These are phyloP conservation scores for Lasiodiplodia gonubiensis DNA, from an alignment of 2,329 filamentous ascomycete species.

Conservation along the genomic window DNA sequence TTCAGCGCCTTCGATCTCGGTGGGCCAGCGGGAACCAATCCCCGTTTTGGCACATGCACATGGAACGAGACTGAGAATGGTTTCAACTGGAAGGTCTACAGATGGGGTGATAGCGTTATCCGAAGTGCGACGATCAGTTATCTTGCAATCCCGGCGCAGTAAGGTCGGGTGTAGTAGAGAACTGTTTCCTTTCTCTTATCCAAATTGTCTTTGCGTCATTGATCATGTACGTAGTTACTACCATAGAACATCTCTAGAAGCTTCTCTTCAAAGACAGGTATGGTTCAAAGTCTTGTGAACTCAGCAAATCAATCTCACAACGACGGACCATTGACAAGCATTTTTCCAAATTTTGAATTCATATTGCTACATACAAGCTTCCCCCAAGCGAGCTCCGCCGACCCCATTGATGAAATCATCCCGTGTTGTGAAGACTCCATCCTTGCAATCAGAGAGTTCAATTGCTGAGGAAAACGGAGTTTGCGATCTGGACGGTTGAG, in stretches of 20 bases:
- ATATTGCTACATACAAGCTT: no score
- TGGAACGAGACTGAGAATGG: background rate
- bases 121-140: background rate
- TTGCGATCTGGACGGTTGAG: background rate
- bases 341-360: no score
- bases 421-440: background rate
- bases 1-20: background rate
- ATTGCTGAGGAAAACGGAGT: background rate
- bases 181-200: no score
- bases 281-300: no score
- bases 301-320: no score
- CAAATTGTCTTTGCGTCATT: no score
- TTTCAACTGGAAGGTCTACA: background rate
- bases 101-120: background rate
- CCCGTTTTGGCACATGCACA: background rate
- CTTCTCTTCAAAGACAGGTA: no score
- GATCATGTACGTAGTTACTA: no score
- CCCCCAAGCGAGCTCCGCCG: no score
- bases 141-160: background rate
- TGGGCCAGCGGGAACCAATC: background rate
- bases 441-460: background rate
- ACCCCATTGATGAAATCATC: background rate
- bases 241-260: no score
- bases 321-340: no score
- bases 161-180: background rate